Base-by-base conservation (phyloP, 1,139 yeast genomes). In the Yamadazyma pseudoaaseri region DNA sequence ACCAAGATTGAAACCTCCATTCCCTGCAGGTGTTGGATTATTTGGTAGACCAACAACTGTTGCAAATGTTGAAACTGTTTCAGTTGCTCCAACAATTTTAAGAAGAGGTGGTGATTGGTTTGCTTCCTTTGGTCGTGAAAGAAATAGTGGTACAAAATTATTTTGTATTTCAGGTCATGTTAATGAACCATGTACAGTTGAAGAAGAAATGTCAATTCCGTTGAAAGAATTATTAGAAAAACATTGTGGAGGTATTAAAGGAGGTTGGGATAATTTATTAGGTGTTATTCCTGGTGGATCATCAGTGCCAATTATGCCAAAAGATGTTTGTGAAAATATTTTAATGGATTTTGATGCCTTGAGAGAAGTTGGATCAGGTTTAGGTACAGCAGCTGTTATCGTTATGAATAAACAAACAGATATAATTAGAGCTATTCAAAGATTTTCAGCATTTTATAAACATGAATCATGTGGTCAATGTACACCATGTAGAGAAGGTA, bases 391-490 rank as follows among this genome's bases (percentile, higher is more conserved):
- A 31, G 95, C 95, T 14, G 95, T 86, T 39, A 86, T 86, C 60
- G 95, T 86, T 38, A 79, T 86, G 86, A 83, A 85, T 68, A 83
- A 85, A 68, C 78, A 81, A 51, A 83, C 94, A 27, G 95, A 86
- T 57, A 76, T 86, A 39, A 78, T 86, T 41, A 76, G 87, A 48
- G 94, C 92, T 44, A 86, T 86, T 56, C 94, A 86, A 62, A 76
- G 95, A 61, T 77, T 86, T 51, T 62, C 90, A 29, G 78, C 82
- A 34, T 86, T 86, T 60, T 86, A 85, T 69, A 84, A 82, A 67
- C 95, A 86, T 62, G 95, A 86, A 70, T 83, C 94, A 8, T 86
- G 95, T 66, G 95, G 95, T 42, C 95, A 86, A 66, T 86, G 95
- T 70, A 86, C 96, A 11, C 96, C 96, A 39, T 86, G 96, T 66